Evolutionary conservation across 345 rosid genomes (phyloP).

Genomic region (Clausena lansium): DNA sequence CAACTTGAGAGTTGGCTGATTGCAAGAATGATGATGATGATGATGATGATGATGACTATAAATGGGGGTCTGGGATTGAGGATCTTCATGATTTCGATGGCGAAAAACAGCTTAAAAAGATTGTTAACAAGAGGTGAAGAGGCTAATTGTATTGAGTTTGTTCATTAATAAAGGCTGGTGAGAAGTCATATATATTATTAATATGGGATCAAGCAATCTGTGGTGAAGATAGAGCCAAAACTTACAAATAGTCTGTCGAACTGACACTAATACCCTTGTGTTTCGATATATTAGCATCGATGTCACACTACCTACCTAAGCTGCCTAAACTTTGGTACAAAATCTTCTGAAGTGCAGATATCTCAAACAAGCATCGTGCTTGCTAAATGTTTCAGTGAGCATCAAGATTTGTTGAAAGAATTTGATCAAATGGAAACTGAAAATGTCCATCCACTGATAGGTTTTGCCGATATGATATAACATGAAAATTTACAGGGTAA

Average conservation of each 20-base stretch:
- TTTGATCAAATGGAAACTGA: constrained; percentile 1
- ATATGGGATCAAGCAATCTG: constrained; percentile 14
- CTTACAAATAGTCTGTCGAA: neutral
- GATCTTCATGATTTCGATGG: constrained; percentile 18
- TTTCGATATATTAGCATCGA: neutral
- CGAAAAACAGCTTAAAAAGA: neutral
- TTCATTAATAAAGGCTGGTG: neutral
- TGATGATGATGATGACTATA: constrained; percentile 16
- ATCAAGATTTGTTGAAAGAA: neutral
- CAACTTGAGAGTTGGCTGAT: constrained; percentile 25
- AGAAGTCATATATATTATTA: neutral
- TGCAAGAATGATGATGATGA: constrained; percentile 23
- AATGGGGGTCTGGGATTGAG: constrained; percentile 14
- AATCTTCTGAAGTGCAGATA: neutral
- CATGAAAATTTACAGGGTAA: constrained; percentile 4
- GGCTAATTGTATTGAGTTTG: constrained; percentile 4
- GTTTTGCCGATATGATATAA: neutral
- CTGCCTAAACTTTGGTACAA: neutral
- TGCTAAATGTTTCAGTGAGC: neutral
- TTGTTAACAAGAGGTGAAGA: neutral
- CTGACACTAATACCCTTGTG: constrained; percentile 14
- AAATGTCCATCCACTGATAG: neutral
- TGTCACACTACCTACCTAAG: neutral
- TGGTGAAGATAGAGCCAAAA: constrained; percentile 15
- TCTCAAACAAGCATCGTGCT: neutral